These are phyloP conservation scores for Phytophthora sojae DNA, from an alignment of 352 stramenopile genomes.

Conservation along the genomic window DNA sequence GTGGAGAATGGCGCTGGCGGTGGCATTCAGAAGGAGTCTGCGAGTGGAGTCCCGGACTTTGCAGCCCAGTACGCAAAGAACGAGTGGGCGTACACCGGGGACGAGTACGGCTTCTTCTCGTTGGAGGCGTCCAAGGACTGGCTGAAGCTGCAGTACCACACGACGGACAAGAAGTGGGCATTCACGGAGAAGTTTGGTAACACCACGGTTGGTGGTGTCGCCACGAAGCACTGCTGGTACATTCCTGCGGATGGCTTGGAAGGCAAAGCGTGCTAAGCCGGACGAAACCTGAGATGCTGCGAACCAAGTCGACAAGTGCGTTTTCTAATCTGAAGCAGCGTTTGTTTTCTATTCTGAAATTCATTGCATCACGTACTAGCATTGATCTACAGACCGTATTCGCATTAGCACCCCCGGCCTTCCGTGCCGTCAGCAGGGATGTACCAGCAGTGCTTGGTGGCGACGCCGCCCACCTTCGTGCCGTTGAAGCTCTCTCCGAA, in stretches of 20 bases:
- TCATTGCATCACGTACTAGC: too few relatives aligned
- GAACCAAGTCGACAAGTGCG: background rate
- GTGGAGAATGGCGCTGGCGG: slow-evolving; percentile 29
- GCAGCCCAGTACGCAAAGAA: slow-evolving; percentile 12
- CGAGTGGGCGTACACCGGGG: slow-evolving; percentile 12
- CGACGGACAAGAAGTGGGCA: slow-evolving; percentile 15
- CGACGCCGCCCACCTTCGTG: slow-evolving; percentile 23
- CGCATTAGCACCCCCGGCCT: slow-evolving; percentile 21
- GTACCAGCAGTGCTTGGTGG: slow-evolving; percentile 31
- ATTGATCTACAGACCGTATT: too few relatives aligned
- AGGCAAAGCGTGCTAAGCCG: slow-evolving; percentile 14
- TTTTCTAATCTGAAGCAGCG: too few relatives aligned
- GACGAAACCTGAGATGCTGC: background rate
- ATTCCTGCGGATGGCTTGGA: slow-evolving; percentile 21
- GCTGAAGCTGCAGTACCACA: slow-evolving; percentile 32
- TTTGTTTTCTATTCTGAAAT: too few relatives aligned
- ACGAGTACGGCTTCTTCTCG: slow-evolving; percentile 30
- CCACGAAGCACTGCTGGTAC: slow-evolving; percentile 33
- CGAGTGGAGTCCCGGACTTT: slow-evolving; percentile 16
- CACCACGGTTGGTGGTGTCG: slow-evolving; percentile 19
- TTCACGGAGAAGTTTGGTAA: slow-evolving; percentile 11
- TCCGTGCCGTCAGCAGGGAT: slow-evolving; percentile 25
- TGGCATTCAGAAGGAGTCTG: slow-evolving; percentile 21
- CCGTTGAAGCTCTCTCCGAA: slow-evolving; percentile 15
- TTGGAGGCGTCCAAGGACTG: slow-evolving; percentile 22